phyloP scores from a whole-genome alignment of 1,284 basidiomycete species.

The Boletellus deceptivus region DNA sequence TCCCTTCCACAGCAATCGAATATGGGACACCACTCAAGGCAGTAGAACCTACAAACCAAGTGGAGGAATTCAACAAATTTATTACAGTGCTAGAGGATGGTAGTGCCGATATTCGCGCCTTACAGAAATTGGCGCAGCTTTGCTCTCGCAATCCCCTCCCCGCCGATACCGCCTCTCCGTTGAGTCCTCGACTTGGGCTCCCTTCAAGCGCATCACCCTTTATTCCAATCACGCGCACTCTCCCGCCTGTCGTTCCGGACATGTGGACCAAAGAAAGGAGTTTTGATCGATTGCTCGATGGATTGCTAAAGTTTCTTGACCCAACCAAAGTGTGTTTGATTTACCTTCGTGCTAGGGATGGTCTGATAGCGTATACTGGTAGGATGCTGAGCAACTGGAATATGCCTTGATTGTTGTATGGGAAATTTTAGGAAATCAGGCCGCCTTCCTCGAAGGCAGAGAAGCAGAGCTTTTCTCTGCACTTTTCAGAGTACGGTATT shows the following conservation, averaged over 20 bases:
- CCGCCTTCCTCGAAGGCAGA: conserved; percentile 64
- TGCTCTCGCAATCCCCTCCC: conserved; percentile 57
- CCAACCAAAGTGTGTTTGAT: conserved; percentile 48
- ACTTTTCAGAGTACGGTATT: conserved; percentile 63
- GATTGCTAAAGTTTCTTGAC: conserved; percentile 58
- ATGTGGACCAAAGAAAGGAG: conserved; percentile 66
- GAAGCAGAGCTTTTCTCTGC: conserved; percentile 68
- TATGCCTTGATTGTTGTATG: conserved; percentile 73
- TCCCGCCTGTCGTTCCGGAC: conserved; percentile 46
- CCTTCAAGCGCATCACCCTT: conserved; percentile 53
- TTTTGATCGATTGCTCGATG: conserved; percentile 64
- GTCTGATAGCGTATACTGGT: conserved; percentile 11
- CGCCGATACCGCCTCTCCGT: conserved; percentile 41
- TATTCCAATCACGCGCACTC: conserved; percentile 37
- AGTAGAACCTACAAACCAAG: conserved; percentile 37
- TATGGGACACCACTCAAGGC: conserved; percentile 44
- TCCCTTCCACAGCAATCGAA: conserved; percentile 44
- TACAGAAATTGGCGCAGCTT: conserved; percentile 62
- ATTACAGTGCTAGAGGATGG: conserved; percentile 53
- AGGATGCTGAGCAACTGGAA: conserved; percentile 64
- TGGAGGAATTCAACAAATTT: conserved; percentile 50
- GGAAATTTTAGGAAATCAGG: conserved; percentile 73
- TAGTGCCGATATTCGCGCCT: conserved; percentile 45
- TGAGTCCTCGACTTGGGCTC: conserved; percentile 41
- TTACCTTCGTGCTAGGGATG: background rate